Percentiles rank a stretch among this genome's conserved stretches.
Evolutionary conservation across 345 rosid species (phyloP).

Genomic region (Geranium brycei): DNA sequence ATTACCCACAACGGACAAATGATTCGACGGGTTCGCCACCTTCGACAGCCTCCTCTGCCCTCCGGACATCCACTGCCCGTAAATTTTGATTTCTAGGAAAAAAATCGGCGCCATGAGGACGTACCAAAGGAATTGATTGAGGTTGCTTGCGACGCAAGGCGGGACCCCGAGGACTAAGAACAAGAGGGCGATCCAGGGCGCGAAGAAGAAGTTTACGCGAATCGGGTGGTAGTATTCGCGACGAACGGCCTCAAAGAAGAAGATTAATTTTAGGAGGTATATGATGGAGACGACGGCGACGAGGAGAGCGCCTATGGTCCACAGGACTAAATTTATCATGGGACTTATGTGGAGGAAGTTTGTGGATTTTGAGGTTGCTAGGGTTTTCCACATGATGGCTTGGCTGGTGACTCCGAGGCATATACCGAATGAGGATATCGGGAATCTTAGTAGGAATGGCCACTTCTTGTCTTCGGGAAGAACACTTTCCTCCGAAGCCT

Average conservation of each 20-base stretch:
- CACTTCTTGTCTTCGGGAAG: slow-evolving; percentile 69
- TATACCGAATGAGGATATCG: slow-evolving; percentile 71
- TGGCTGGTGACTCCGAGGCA: slow-evolving; percentile 90
- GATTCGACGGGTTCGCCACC: slow-evolving; percentile 89
- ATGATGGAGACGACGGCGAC: slow-evolving; percentile 28
- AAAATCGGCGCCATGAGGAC: slow-evolving; percentile 69
- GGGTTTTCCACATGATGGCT: slow-evolving; percentile 76
- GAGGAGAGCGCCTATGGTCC: slow-evolving; percentile 56
- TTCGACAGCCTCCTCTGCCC: slow-evolving; percentile 82
- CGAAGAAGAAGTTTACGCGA: slow-evolving; percentile 83
- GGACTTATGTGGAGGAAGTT: slow-evolving; percentile 53
- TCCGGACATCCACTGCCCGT: slow-evolving; percentile 97
- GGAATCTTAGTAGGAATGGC: slow-evolving; percentile 83
- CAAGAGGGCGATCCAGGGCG: slow-evolving; percentile 73
- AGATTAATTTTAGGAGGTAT: slow-evolving; percentile 48
- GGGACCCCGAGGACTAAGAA: slow-evolving; percentile 78
- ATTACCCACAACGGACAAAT: slow-evolving; percentile 72
- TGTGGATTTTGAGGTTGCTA: slow-evolving; percentile 52
- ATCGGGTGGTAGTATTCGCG: slow-evolving; percentile 80
- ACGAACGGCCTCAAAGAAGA: slow-evolving; percentile 81
- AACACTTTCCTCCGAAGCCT: slow-evolving; percentile 62
- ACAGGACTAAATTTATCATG: slow-evolving; percentile 35
- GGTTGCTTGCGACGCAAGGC: slow-evolving; percentile 25
- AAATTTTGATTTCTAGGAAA: slow-evolving; percentile 62
- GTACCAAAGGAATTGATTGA: slow-evolving; percentile 57